phyloP scores from a whole-genome alignment of 2,329 filamentous ascomycete genomes.

The Graphilbum ipis-grandicollis region DNA sequence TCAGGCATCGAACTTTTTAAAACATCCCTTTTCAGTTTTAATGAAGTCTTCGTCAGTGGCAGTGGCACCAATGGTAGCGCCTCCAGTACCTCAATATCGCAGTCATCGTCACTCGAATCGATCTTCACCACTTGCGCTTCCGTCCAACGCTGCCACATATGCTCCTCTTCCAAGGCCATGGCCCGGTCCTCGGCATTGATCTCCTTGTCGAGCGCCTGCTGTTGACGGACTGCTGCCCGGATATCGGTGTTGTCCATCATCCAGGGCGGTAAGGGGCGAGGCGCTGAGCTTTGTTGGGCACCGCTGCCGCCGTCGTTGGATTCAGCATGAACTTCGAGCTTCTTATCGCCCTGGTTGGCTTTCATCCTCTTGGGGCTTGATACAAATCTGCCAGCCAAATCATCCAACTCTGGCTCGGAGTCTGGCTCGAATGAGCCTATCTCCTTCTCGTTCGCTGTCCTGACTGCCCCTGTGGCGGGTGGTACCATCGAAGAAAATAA shows the following conservation, averaged over 20 bases:
- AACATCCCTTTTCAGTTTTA: too few species aligned
- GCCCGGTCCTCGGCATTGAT: slow-evolving; percentile 48
- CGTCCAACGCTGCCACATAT: slow-evolving; percentile 25
- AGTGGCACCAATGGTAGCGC: slow-evolving; percentile 13
- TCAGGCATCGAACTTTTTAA: too few species aligned
- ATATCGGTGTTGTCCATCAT: slow-evolving; percentile 49
- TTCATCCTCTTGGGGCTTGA: not conserved
- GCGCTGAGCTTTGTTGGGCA: slow-evolving; percentile 13
- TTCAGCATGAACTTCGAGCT: slow-evolving; percentile 1
- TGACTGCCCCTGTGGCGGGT: too few species aligned
- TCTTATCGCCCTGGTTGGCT: not conserved
- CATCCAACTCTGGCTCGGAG: not conserved
- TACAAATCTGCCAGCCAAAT: not conserved
- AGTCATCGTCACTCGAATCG: slow-evolving; percentile 38
- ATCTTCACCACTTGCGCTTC: slow-evolving; percentile 37
- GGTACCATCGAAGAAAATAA: too few species aligned
- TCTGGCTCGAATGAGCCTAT: not conserved
- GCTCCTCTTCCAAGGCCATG: slow-evolving; percentile 37
- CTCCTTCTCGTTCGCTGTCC: slow-evolving; percentile 12
- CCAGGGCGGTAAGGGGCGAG: slow-evolving; percentile 60
- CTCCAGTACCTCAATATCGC: slow-evolving; percentile 41
- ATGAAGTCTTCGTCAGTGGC: not conserved
- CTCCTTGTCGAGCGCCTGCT: slow-evolving; percentile 36
- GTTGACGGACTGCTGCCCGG: slow-evolving; percentile 41
- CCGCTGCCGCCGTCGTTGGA: slow-evolving; percentile 13